These are phyloP conservation scores for Sphagnum tenellum DNA, from an alignment of 225 moss, liverwort and hornwort genomes.

Conservation along the genomic window DNA sequence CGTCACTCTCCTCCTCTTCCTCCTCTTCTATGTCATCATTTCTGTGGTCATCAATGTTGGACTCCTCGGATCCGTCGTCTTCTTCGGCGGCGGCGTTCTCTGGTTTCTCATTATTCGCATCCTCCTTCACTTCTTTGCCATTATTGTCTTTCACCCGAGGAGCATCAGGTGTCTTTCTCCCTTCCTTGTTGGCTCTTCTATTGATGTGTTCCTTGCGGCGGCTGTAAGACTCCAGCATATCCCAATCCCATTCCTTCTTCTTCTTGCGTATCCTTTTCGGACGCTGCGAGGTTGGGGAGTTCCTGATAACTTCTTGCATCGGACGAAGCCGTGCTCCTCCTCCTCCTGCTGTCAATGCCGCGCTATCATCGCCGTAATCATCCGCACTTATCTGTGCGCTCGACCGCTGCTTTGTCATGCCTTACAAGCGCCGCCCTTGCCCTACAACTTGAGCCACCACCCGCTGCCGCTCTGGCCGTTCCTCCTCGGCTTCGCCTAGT, in stretches of 20 bases:
- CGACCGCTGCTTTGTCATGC: constrained; percentile 29
- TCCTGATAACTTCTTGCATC: constrained; percentile 38
- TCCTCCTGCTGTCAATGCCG: constrained; percentile 13
- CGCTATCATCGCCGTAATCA: constrained; percentile 30
- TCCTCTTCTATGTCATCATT: constrained; percentile 17
- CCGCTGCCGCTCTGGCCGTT: too few relatives aligned
- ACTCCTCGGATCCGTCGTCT: constrained; percentile 28
- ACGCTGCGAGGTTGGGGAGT: constrained; percentile 22
- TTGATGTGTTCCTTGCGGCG: constrained; percentile 25
- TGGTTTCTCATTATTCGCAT: constrained; percentile 11
- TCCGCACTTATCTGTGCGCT: constrained; percentile 22
- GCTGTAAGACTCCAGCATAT: constrained; percentile 11
- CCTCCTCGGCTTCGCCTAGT: too few relatives aligned
- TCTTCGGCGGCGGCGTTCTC: constrained; percentile 9
- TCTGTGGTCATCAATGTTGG: constrained; percentile 35
- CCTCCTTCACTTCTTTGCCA: constrained; percentile 8
- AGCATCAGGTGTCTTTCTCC: constrained; percentile 12
- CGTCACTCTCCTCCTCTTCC: constrained; percentile 23
- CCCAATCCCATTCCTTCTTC: constrained; percentile 18
- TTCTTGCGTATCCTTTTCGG: constrained; percentile 9
- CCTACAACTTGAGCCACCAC: not conserved
- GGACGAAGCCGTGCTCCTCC: constrained; percentile 18
- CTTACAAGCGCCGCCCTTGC: constrained; percentile 11
- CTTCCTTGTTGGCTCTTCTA: too few relatives aligned
- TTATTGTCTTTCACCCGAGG: constrained; percentile 12